Evolutionary conservation across 1,139 yeast species (phyloP).

Genomic region (Blastobotrys illinoisensis): DNA sequence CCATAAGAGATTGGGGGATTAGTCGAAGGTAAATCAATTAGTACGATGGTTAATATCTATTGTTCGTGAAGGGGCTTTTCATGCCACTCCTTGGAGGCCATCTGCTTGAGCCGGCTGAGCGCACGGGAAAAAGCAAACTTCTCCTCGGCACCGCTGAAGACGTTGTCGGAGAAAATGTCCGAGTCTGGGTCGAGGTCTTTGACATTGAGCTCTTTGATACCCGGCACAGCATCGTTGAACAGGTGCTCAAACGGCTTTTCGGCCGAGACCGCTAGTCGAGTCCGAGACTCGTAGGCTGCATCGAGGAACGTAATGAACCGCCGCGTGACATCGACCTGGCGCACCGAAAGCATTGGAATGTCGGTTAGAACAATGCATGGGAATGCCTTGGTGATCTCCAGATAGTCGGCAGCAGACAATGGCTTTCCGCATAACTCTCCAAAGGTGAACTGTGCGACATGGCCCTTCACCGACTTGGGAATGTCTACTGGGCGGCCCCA

Average conservation of each 20-base stretch:
- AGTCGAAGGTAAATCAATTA: no score
- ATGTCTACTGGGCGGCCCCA: conserved; percentile 86
- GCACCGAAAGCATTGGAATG: conserved; percentile 75
- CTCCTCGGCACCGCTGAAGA: conserved; percentile 90
- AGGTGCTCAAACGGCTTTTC: conserved; percentile 80
- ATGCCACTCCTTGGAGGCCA: conserved; percentile 88
- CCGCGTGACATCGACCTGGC: conserved; percentile 77
- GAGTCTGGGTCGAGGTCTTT: conserved; percentile 69
- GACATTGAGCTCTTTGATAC: conserved; percentile 41
- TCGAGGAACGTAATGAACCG: conserved; percentile 90
- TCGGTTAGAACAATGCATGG: conserved; percentile 81
- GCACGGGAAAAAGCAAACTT: conserved; percentile 96
- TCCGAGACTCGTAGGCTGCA: conserved; percentile 88
- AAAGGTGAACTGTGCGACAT: conserved; percentile 87
- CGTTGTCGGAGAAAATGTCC: conserved; percentile 62
- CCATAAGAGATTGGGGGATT: no score
- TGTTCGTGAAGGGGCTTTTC: conserved; percentile 7
- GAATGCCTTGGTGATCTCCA: conserved; percentile 73
- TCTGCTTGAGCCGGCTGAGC: conserved; percentile 79
- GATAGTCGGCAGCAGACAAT: conserved; percentile 92
- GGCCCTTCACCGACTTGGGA: conserved; percentile 69
- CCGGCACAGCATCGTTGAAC: conserved; percentile 57
- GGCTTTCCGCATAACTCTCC: conserved; percentile 80
- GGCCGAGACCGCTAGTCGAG: conserved; percentile 81
- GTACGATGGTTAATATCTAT: background rate